These are phyloP conservation scores for Ricinus communis DNA, from an alignment of 345 rosid genomes.

Conservation along the genomic window DNA sequence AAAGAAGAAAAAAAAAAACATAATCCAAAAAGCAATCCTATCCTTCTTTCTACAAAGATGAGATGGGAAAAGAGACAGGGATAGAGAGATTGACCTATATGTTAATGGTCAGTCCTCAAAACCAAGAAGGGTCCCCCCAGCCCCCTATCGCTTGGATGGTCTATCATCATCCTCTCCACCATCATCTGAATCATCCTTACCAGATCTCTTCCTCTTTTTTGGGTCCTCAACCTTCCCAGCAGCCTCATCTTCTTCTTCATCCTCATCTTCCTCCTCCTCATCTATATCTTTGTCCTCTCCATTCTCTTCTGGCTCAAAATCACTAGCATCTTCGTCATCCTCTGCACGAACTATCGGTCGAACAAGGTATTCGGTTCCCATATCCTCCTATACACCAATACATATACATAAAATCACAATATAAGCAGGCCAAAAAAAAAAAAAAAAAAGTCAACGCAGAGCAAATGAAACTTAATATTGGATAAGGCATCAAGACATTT, in stretches of 20 bases:
- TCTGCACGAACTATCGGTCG: slow-evolving; percentile 77
- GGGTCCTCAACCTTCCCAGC: slow-evolving; percentile 66
- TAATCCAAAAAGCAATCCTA: slow-evolving; percentile 28
- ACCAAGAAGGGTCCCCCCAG: slow-evolving; percentile 14
- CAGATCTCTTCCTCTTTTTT: slow-evolving; percentile 65
- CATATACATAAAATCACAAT: neutral
- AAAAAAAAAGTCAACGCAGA: too few relatives aligned
- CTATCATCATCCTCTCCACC: slow-evolving; percentile 80
- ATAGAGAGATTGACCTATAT: slow-evolving; percentile 46
- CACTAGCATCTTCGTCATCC: slow-evolving; percentile 91
- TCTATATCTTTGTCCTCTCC: slow-evolving; percentile 61
- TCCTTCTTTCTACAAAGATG: slow-evolving; percentile 32
- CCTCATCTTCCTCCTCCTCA: slow-evolving; percentile 45
- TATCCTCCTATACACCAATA: slow-evolving; percentile 45
- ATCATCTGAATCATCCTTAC: slow-evolving; percentile 43
- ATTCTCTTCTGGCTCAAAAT: slow-evolving; percentile 79
- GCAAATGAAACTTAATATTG: too few relatives aligned
- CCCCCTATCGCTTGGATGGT: slow-evolving; percentile 76
- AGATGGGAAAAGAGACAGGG: slow-evolving; percentile 25
- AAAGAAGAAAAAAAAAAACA: slow-evolving; percentile 1
- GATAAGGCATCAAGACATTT: too few relatives aligned
- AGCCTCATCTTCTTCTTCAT: slow-evolving; percentile 26
- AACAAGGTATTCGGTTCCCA: slow-evolving; percentile 82
- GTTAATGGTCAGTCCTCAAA: slow-evolving; percentile 32
- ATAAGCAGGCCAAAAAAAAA: neutral